A percentile compares a stretch with the other conserved stretches of the same genome.
These are phyloP conservation scores for Candida tallmaniae DNA, from an alignment of 805 yeast species.

Conservation along the genomic window DNA sequence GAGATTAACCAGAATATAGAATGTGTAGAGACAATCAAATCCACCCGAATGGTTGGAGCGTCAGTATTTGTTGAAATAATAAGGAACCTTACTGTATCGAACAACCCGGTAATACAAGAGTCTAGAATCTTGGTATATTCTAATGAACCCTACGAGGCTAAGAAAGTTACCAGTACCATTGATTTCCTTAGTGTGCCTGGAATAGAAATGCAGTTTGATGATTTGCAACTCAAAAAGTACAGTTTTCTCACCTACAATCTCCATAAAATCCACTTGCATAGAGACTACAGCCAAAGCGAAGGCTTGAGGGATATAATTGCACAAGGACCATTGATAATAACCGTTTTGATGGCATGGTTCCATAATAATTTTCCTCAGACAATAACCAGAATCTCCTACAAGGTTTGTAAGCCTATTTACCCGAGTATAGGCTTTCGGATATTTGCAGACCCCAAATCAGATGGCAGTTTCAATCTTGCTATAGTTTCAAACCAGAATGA, in stretches of 20 bases:
- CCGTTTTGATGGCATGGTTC: slow-evolving; percentile 54
- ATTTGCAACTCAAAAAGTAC: slow-evolving; percentile 40
- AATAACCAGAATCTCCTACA: slow-evolving; percentile 2
- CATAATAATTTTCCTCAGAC: slow-evolving; percentile 1
- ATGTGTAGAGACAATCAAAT: slow-evolving; percentile 52
- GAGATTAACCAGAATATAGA: slow-evolving; percentile 25
- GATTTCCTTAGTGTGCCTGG: not conserved
- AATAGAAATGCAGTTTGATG: not conserved
- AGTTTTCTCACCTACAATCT: slow-evolving; percentile 78
- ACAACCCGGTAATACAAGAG: slow-evolving; percentile 37
- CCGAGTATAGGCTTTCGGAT: not conserved
- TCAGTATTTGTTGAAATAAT: slow-evolving; percentile 52
- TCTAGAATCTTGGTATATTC: slow-evolving; percentile 60
- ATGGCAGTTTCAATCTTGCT: too few species aligned
- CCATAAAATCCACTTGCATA: slow-evolving; percentile 78
- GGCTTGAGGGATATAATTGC: slow-evolving; percentile 57
- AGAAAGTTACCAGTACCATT: not conserved
- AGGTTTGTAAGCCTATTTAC: slow-evolving; percentile 3
- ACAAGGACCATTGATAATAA: slow-evolving; percentile 79
- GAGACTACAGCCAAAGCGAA: slow-evolving; percentile 53
- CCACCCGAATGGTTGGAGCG: slow-evolving; percentile 29
- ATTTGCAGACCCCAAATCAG: too few species aligned
- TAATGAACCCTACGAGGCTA: slow-evolving; percentile 21
- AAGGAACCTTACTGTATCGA: slow-evolving; percentile 24
- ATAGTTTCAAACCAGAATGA: too few species aligned